Conservation (phyloP, 768 basidiomycete genomes). For the Tricholoma hemisulphureum region DNA sequence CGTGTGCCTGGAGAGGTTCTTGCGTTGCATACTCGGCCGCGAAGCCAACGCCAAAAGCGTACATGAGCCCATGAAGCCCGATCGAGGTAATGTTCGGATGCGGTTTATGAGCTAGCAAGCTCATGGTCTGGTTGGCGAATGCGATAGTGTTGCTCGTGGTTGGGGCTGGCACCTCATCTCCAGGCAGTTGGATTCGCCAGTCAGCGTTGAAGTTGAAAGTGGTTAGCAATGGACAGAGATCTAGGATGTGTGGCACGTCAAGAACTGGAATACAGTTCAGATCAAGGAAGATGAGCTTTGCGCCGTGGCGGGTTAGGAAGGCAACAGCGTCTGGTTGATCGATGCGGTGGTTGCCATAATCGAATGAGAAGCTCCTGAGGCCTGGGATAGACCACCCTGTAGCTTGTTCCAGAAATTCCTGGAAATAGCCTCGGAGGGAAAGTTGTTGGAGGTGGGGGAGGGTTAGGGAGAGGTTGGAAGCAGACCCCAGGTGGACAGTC, state of each 20-base stretch:
- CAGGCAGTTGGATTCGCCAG: slow-evolving; percentile 44
- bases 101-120: slow-evolving; percentile 47
- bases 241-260: slow-evolving; percentile 58
- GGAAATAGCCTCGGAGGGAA: slow-evolving; percentile 55
- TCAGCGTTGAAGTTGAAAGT: slow-evolving; percentile 75
- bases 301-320: slow-evolving; percentile 62
- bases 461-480: slow-evolving; percentile 51
- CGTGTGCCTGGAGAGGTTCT: slow-evolving; percentile 43
- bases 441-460: slow-evolving; percentile 62
- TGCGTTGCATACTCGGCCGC: slow-evolving; percentile 41
- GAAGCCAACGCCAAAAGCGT: slow-evolving; percentile 67
- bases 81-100: slow-evolving; percentile 58
- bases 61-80: slow-evolving; percentile 65
- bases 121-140: slow-evolving; percentile 30
- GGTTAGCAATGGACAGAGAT: slow-evolving; percentile 58
- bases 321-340: slow-evolving; percentile 58
- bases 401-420: slow-evolving; percentile 69
- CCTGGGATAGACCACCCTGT: slow-evolving; percentile 63
- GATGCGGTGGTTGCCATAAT: slow-evolving; percentile 43
- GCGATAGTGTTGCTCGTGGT: slow-evolving; percentile 9
- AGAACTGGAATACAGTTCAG: slow-evolving; percentile 56
- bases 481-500: slow-evolving; percentile 57
- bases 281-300: slow-evolving; percentile 61
- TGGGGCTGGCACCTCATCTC: slow-evolving; percentile 13
- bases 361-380: slow-evolving; percentile 56